These are phyloP conservation scores for Lathyrus tuberosus DNA, from an alignment of 306 rosid species.

Conservation along the genomic window DNA sequence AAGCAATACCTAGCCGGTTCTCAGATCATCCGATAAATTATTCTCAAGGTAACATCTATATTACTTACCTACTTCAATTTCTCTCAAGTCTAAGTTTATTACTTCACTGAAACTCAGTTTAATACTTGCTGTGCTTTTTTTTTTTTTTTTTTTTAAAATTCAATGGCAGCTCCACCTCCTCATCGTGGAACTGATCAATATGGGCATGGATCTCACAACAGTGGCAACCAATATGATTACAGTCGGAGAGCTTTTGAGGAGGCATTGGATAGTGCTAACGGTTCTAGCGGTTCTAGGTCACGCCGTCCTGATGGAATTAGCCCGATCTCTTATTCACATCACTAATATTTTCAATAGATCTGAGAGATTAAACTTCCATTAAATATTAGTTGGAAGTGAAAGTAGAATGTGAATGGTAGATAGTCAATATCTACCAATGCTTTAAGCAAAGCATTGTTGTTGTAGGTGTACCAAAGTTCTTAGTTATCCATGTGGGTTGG, in stretches of 20 bases:
- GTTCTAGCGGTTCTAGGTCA: slow-evolving; percentile 49
- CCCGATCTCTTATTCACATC: slow-evolving; percentile 52
- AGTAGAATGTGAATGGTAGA: slow-evolving; percentile 40
- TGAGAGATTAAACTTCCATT: slow-evolving; percentile 38
- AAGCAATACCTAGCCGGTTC: slow-evolving; percentile 48
- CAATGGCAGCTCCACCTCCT: slow-evolving; percentile 51
- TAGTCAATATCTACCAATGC: slow-evolving; percentile 21
- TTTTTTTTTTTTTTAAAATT: slow-evolving; percentile 17
- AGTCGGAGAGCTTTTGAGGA: slow-evolving; percentile 71
- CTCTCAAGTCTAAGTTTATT: not conserved
- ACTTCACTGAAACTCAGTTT: slow-evolving; percentile 20
- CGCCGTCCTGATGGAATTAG: slow-evolving; percentile 61
- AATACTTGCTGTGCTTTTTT: slow-evolving; percentile 39
- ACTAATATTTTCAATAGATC: slow-evolving; percentile 43
- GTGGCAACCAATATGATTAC: slow-evolving; percentile 63
- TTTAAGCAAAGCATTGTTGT: slow-evolving; percentile 39
- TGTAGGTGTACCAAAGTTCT: slow-evolving; percentile 34
- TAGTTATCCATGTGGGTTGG: slow-evolving; percentile 31
- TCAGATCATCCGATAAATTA: slow-evolving; percentile 55
- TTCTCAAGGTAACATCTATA: slow-evolving; percentile 58
- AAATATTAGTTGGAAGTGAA: slow-evolving; percentile 28
- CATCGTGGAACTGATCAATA: slow-evolving; percentile 58
- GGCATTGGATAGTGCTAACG: slow-evolving; percentile 65
- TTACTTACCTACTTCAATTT: slow-evolving; percentile 22
- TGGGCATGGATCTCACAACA: slow-evolving; percentile 60